Conservation (phyloP, 441 rosid genomes). For the Populus trichocarpa region DNA sequence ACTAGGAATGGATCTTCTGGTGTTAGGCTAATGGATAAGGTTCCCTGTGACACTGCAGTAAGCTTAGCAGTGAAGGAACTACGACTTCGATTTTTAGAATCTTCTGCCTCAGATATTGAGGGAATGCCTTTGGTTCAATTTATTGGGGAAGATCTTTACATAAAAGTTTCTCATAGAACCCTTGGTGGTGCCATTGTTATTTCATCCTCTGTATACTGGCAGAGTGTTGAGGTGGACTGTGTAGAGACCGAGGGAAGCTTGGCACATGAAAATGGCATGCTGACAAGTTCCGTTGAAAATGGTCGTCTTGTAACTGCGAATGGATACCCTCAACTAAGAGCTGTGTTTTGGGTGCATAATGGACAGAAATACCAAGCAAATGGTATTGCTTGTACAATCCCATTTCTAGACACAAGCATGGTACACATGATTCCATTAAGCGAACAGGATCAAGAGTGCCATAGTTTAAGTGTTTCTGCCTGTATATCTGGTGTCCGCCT, state of each 20-base stretch:
- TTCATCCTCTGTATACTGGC: constrained; percentile 78
- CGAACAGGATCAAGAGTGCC: constrained; percentile 82
- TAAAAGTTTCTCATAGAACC: constrained; percentile 89
- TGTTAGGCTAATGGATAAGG: constrained; percentile 75
- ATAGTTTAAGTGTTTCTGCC: constrained; percentile 71
- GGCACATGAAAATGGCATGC: constrained; percentile 32
- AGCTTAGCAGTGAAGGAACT: constrained; percentile 65
- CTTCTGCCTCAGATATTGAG: constrained; percentile 51
- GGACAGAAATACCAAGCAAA: constrained; percentile 39
- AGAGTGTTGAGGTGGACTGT: constrained; percentile 76
- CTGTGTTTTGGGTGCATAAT: constrained; percentile 91
- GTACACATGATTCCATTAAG: constrained; percentile 84
- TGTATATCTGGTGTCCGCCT: constrained; percentile 58
- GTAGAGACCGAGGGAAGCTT: constrained; percentile 62
- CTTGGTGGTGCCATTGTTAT: constrained; percentile 97
- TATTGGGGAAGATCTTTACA: constrained; percentile 65
- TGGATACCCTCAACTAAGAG: constrained; percentile 55
- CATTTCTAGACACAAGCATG: constrained; percentile 72
- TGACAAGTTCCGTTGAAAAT: constrained; percentile 29
- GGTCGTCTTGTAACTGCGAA: constrained; percentile 37
- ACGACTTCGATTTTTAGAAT: constrained; percentile 83
- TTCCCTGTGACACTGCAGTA: constrained; percentile 94
- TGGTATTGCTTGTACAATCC: constrained; percentile 36
- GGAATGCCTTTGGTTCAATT: constrained; percentile 89
- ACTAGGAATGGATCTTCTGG: constrained; percentile 33